Evolutionary conservation across 1,284 basidiomycete species (phyloP), one percentile per base, ranked within the genome.

Genomic region (Ustilago bromivora): DNA sequence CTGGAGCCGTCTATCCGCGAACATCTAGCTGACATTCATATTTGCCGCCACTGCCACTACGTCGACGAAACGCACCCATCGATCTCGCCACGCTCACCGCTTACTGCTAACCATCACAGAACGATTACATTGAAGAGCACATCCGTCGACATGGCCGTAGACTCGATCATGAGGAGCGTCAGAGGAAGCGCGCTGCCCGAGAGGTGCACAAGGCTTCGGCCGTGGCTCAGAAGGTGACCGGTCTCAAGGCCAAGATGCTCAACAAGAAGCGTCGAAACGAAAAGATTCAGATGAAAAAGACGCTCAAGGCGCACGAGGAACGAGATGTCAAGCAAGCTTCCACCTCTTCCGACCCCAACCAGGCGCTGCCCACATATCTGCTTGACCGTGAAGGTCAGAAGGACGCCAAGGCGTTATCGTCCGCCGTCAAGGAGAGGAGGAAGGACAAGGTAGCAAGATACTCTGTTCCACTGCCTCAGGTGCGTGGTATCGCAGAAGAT

Each of bases 371-470:
- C 46, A 92, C 96, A 1, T 99, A 96, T 87, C 90, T 99, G 68
- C 92, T 99, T 69, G 97, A 99, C 87, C 92, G 97, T 71, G 96
- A 99, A 87, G 93, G 93, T 15, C 95, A 98, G 88, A 96, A 94
- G 76, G 95, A 99, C 83, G 97, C 97, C 61, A 99, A 99, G 88
- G 94, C 96, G 4, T 89, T 99, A 52, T 96, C 94, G n/a, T 92
- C 92, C 46, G 97, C 97, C 13, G 93, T 99, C 89, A 99, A 99
- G 88, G 95, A 99, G 88, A 94, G 96, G 87, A 91, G 97, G 85
- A 99, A 99, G 88, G 97, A 99, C 89, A 97, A 98, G 89, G 97
- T 96, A 2, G 97, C 96, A 32, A 96, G 97, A 87, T 99, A 95
- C 88, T 92, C 95, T 32, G 97, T 99, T 2, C 97, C 96, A 3